Conservation (phyloP, 2,329 filamentous ascomycete genomes). For the Scopulariopsis brevicaulis region DNA sequence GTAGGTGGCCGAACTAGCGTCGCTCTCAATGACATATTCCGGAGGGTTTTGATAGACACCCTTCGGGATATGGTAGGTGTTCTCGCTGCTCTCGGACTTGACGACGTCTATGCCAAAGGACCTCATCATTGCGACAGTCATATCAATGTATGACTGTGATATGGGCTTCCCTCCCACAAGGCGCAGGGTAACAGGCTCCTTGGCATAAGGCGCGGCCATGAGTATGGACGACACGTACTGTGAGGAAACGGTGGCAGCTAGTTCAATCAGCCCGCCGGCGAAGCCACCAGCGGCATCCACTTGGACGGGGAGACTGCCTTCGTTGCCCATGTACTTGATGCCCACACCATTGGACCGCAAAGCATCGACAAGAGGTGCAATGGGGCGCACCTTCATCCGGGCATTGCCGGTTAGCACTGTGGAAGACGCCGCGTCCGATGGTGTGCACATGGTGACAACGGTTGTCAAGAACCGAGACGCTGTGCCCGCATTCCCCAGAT, state of each 20-base stretch:
- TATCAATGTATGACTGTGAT: conserved; percentile 94
- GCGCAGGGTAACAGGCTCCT: conserved; percentile 79
- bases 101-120: conserved; percentile 77
- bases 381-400: conserved; percentile 91
- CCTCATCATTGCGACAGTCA: conserved; percentile 97
- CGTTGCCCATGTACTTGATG: conserved; percentile 74
- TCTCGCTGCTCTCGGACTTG: conserved; percentile 63
- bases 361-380: conserved; percentile 86
- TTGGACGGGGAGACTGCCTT: conserved; percentile 72
- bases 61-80: conserved; percentile 90
- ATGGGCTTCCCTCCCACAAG: conserved; percentile 96
- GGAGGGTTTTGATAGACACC: conserved; percentile 72
- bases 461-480: conserved; percentile 92
- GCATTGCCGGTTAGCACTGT: conserved; percentile 87
- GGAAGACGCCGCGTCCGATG: conserved; percentile 44
- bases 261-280: conserved; percentile 75
- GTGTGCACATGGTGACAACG: conserved; percentile 71
- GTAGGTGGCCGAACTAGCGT: conserved; percentile 95
- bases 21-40: conserved; percentile 88
- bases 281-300: conserved; percentile 77
- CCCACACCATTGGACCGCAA: conserved; percentile 76
- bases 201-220: conserved; percentile 95
- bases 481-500: conserved; percentile 93
- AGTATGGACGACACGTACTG: conserved; percentile 96
- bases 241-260: conserved; percentile 94